These are phyloP conservation scores for Austroboletus niveus DNA, from an alignment of 1,284 basidiomycete genomes.

Conservation along the genomic window DNA sequence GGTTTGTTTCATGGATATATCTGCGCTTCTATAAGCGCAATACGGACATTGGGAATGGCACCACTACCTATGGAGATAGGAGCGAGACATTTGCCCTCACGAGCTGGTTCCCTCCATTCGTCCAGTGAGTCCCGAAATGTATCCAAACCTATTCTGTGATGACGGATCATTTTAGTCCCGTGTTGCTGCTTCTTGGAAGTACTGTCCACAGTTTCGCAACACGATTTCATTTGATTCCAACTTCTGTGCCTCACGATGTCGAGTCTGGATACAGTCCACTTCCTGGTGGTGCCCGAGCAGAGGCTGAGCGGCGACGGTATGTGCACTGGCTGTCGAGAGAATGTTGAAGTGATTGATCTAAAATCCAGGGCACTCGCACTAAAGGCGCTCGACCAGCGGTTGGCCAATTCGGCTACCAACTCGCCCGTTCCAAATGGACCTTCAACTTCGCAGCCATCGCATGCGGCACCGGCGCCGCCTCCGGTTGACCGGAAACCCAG, in stretches of 20 bases:
- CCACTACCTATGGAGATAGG: conserved; percentile 79
- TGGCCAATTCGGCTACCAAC: conserved; percentile 65
- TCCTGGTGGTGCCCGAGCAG: conserved; percentile 85
- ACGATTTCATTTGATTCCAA: conserved; percentile 80
- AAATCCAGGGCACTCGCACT: conserved; percentile 78
- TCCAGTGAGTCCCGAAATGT: conserved; percentile 61
- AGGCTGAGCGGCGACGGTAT: conserved; percentile 89
- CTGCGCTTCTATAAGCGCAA: conserved; percentile 95
- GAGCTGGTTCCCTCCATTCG: conserved; percentile 93
- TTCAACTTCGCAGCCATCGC: conserved; percentile 35
- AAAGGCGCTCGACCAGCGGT: conserved; percentile 91
- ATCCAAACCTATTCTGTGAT: conserved; percentile 44
- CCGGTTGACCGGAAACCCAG: conserved; percentile 36
- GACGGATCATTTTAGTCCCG: conserved; percentile 29
- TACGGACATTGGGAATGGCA: conserved; percentile 56
- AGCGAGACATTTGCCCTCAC: conserved; percentile 97
- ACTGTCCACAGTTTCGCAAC: conserved; percentile 67
- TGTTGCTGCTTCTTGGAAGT: conserved; percentile 68
- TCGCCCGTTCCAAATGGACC: conserved; percentile 37
- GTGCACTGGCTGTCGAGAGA: conserved; percentile 20
- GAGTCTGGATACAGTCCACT: conserved; percentile 77
- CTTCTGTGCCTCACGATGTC: conserved; percentile 53
- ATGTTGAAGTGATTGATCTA: conserved; percentile 6
- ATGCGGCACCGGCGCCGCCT: conserved; percentile 35
- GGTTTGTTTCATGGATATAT: conserved; percentile 95